These are phyloP conservation scores for Solanum corneliomulleri DNA, from an alignment of 257 asterid genomes.

Conservation along the genomic window DNA sequence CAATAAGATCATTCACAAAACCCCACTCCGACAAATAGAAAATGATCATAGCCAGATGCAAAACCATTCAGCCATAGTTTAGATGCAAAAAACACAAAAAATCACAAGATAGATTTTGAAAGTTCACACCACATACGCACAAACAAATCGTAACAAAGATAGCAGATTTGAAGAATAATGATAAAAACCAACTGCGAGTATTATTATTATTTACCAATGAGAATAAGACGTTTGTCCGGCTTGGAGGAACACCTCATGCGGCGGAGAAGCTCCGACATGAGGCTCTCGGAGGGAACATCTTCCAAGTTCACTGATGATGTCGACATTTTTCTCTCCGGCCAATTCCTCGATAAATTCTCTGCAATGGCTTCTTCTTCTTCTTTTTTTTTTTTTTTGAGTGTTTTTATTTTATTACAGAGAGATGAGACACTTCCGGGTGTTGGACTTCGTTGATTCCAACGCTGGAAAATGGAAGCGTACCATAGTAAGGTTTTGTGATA, in stretches of 20 bases:
- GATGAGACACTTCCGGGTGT: neutral
- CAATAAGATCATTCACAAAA: neutral
- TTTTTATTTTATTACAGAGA: neutral
- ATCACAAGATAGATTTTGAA: neutral
- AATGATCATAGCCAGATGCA: no score
- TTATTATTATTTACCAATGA: slow-evolving; percentile 36
- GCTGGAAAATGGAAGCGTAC: neutral
- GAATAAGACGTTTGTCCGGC: slow-evolving; percentile 91
- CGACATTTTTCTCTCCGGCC: neutral
- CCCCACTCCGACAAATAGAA: neutral
- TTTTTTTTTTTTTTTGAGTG: neutral
- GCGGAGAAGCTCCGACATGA: slow-evolving; percentile 82
- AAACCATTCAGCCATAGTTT: no score
- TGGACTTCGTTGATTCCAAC: neutral
- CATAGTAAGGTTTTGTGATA: neutral
- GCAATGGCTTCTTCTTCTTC: neutral
- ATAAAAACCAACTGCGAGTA: neutral
- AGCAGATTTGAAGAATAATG: neutral
- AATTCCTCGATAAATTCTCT: neutral
- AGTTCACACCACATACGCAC: neutral
- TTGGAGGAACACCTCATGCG: slow-evolving; percentile 65
- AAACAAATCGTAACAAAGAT: neutral
- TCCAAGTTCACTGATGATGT: slow-evolving; percentile 23
- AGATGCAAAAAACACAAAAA: neutral
- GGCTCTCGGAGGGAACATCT: slow-evolving; percentile 60